Evolutionary conservation across 2,329 filamentous ascomycete species (phyloP).

Genomic region (Botrytis paeoniae): DNA sequence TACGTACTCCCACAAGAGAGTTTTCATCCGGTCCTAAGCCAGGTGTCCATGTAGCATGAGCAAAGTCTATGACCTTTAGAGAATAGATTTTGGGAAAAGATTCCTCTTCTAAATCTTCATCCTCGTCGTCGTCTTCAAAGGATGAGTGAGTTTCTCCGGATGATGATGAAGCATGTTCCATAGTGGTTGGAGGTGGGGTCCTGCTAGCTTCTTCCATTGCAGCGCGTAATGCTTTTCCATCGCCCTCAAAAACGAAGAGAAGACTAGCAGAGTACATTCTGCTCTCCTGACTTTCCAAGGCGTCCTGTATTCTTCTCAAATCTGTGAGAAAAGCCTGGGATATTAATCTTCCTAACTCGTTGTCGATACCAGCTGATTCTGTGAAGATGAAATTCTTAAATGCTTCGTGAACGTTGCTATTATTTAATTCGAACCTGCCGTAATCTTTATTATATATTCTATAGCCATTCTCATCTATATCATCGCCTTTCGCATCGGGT

Average conservation of each 20-base stretch:
- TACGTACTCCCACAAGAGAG: conserved; percentile 69
- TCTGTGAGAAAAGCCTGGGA: conserved; percentile 53
- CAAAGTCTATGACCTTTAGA: conserved; percentile 94
- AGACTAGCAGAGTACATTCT: conserved; percentile 58
- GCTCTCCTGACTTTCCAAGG: conserved; percentile 55
- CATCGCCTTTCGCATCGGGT: conserved; percentile 50
- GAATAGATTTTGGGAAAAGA: conserved; percentile 65
- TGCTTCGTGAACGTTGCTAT: conserved; percentile 52
- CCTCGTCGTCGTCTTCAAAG: conserved; percentile 45
- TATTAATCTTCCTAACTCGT: conserved; percentile 55
- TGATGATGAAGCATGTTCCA: conserved; percentile 37
- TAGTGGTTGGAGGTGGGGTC: conserved; percentile 32
- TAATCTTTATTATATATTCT: conserved; percentile 62
- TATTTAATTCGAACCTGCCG: conserved; percentile 52
- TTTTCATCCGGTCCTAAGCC: conserved; percentile 87
- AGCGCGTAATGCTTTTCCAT: conserved; percentile 50
- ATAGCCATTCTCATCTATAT: conserved; percentile 53
- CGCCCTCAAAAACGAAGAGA: conserved; percentile 63
- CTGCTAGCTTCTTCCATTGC: conserved; percentile 39
- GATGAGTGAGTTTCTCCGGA: conserved; percentile 14
- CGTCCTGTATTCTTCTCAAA: conserved; percentile 50
- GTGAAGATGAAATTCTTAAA: conserved; percentile 59
- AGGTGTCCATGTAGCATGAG: conserved; percentile 78
- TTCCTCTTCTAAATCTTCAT: conserved; percentile 55
- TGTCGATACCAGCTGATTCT: conserved; percentile 54